Conservation (phyloP, 2,329 filamentous ascomycete genomes). For the Ploettnerulaceae sp. region DNA sequence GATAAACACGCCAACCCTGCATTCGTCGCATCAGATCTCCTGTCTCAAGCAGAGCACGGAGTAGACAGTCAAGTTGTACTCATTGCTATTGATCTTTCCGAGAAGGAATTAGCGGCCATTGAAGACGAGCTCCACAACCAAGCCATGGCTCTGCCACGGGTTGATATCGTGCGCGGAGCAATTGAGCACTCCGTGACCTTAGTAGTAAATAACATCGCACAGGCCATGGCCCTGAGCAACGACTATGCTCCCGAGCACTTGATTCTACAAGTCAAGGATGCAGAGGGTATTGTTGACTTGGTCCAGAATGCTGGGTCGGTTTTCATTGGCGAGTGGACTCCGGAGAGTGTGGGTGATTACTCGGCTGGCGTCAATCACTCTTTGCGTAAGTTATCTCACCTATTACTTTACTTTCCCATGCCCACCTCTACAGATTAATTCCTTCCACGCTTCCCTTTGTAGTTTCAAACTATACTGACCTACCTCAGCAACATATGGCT, state of each 20-base stretch:
- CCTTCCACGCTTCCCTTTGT: neutral
- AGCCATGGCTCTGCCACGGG: constrained; percentile 78
- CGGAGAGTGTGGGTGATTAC: constrained; percentile 96
- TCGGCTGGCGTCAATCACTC: constrained; percentile 97
- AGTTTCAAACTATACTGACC: constrained; percentile 9
- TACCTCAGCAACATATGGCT: constrained; percentile 81
- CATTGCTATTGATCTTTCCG: constrained; percentile 74
- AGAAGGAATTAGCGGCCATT: constrained; percentile 71
- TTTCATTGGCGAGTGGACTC: constrained; percentile 94
- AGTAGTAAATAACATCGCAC: constrained; percentile 62
- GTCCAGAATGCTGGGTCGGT: constrained; percentile 95
- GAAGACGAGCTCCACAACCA: constrained; percentile 88
- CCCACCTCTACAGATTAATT: neutral
- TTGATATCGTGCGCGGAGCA: constrained; percentile 86
- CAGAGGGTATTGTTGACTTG: constrained; percentile 66
- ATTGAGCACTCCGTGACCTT: constrained; percentile 92
- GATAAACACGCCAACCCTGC: constrained; percentile 84
- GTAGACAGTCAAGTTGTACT: constrained; percentile 93
- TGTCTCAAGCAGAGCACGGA: constrained; percentile 95
- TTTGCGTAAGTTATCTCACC: constrained; percentile 64
- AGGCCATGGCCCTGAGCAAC: constrained; percentile 81
- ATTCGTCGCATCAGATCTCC: constrained; percentile 90
- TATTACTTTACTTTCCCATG: neutral
- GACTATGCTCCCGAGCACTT: constrained; percentile 94
- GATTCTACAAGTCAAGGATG: constrained; percentile 81